These are phyloP conservation scores for Kalaharituber pfeilii DNA, from an alignment of 2,329 filamentous ascomycete species.

Conservation along the genomic window DNA sequence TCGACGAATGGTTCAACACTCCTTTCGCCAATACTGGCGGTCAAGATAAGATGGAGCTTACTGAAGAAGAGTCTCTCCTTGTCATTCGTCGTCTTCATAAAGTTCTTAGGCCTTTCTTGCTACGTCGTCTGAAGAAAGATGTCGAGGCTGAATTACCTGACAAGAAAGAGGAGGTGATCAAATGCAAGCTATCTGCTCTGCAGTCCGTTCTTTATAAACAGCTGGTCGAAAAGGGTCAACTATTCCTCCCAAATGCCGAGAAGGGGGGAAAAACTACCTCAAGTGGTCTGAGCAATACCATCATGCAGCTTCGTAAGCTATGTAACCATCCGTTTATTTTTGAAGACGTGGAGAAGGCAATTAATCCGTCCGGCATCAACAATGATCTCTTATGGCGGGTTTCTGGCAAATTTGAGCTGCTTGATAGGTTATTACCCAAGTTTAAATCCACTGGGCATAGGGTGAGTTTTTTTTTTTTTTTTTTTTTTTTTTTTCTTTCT, in stretches of 20 bases:
- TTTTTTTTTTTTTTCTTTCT: no score
- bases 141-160: slow-evolving; percentile 97
- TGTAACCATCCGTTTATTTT: slow-evolving; percentile 99
- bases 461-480: slow-evolving; percentile 26
- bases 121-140: slow-evolving; percentile 97
- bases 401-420: slow-evolving; percentile 87
- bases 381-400: slow-evolving; percentile 94
- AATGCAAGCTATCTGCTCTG: slow-evolving; percentile 92
- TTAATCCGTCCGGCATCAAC: slow-evolving; percentile 75
- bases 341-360: slow-evolving; percentile 91
- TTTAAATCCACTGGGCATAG: slow-evolving; percentile 82
- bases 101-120: slow-evolving; percentile 87
- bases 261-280: slow-evolving; percentile 28
- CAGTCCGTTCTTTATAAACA: slow-evolving; percentile 94
- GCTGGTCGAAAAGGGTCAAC: slow-evolving; percentile 86
- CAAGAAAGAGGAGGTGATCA: slow-evolving; percentile 98
- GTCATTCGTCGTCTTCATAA: slow-evolving; percentile 97
- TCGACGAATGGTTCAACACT: slow-evolving; percentile 99
- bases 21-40: slow-evolving; percentile 96
- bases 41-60: slow-evolving; percentile 97
- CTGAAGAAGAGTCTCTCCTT: slow-evolving; percentile 97
- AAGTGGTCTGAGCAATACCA: slow-evolving; percentile 87
- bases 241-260: slow-evolving; percentile 87
- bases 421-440: slow-evolving; percentile 84
- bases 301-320: slow-evolving; percentile 96